Percentiles rank a stretch among this genome's conserved stretches.
Evolutionary conservation across 2,329 filamentous ascomycete species (phyloP).

Genomic region (Fusarium pilosicola): DNA sequence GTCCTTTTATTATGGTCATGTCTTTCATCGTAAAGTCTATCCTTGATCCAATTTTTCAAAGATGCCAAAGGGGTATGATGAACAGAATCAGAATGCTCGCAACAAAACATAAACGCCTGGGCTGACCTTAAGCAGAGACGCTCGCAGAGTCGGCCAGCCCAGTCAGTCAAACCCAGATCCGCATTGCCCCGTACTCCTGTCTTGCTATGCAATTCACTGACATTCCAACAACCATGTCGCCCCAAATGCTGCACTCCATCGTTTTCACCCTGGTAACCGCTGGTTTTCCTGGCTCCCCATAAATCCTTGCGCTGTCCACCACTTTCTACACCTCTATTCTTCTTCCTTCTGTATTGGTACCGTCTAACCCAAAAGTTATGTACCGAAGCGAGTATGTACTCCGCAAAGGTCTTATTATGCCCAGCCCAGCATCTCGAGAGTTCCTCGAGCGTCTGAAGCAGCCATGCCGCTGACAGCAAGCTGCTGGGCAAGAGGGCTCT

Average conservation of each 20-base stretch:
- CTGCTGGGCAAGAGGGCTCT: constrained; percentile 68
- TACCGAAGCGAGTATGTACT: constrained; percentile 37
- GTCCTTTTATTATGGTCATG: constrained; percentile 37
- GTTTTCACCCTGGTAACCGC: constrained; percentile 36
- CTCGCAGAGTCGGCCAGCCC: constrained; percentile 26
- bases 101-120: constrained; percentile 41
- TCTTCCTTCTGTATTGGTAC: constrained; percentile 29
- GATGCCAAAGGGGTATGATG: constrained; percentile 44
- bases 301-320: constrained; percentile 32
- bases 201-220: constrained; percentile 45
- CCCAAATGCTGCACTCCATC: constrained; percentile 41
- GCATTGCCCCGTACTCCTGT: constrained; percentile 44
- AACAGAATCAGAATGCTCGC: constrained; percentile 45
- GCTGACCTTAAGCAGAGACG: neutral
- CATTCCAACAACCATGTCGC: constrained; percentile 46
- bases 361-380: constrained; percentile 40
- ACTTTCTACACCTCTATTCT: constrained; percentile 13
- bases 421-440: constrained; percentile 70
- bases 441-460: constrained; percentile 62
- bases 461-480: constrained; percentile 68
- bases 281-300: constrained; percentile 17
- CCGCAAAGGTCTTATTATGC: constrained; percentile 33
- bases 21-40: constrained; percentile 44
- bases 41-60: constrained; percentile 43
- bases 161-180: constrained; percentile 33